Percentiles rank a stretch among this genome's conserved stretches.
Conservation (phyloP, 257 asterid species). For the Solanum chiquidenum region DNA sequence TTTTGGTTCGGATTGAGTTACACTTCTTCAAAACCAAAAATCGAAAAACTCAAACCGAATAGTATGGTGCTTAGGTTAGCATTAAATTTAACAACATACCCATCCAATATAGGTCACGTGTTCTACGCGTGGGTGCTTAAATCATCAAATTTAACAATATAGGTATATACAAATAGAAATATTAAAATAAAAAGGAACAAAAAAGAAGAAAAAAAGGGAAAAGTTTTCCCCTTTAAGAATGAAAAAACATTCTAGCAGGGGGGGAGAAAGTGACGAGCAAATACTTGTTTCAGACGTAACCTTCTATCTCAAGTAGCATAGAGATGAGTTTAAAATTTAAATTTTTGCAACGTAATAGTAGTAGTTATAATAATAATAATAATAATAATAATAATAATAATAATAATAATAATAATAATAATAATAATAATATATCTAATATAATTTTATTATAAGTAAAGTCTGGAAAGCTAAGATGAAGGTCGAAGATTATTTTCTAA, state of each 20-base stretch:
- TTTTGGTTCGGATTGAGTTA: no score
- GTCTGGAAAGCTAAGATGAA: neutral
- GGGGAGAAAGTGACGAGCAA: neutral
- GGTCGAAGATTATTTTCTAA: no score
- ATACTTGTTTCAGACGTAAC: conserved; percentile 5
- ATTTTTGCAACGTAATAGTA: neutral
- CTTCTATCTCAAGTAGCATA: neutral
- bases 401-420: no score
- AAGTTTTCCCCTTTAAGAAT: neutral
- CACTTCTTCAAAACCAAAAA: no score
- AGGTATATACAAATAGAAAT: neutral
- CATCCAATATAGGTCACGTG: conserved; percentile 3
- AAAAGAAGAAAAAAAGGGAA: neutral
- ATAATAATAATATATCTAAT: no score
- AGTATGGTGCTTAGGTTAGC: neutral
- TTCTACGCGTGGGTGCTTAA: conserved; percentile 3
- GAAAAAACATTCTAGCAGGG: neutral
- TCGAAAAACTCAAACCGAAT: no score
- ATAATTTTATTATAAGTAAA: no score
- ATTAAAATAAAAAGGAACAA: neutral
- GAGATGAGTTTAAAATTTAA: neutral
- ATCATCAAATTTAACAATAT: neutral
- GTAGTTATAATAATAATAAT: no score
- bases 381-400: no score
- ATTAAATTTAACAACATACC: neutral